phyloP scores from a whole-genome alignment of 768 basidiomycete species.

The Clitopilus passeckerianus region DNA sequence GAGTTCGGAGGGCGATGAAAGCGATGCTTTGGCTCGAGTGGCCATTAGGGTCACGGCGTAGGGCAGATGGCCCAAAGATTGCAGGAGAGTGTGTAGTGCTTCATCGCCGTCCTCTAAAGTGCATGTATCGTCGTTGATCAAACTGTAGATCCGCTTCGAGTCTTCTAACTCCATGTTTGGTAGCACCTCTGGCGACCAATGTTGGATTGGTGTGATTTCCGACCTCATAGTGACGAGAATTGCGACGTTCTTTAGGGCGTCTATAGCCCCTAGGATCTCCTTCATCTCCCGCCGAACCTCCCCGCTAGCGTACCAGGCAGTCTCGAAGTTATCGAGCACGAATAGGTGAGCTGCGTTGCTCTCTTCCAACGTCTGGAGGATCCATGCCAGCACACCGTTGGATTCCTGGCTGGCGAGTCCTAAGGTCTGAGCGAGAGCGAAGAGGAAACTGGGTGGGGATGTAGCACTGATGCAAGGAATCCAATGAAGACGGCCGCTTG shows the following conservation, averaged over 20 bases:
- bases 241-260: constrained; percentile 18
- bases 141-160: constrained; percentile 9
- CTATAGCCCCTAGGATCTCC: constrained; percentile 18
- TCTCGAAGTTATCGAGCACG: constrained; percentile 36
- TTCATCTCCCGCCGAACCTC: constrained; percentile 16
- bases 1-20: not conserved
- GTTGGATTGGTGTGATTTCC: constrained; percentile 12
- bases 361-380: constrained; percentile 15
- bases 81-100: constrained; percentile 15
- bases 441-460: constrained; percentile 14
- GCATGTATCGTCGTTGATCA: constrained; percentile 8
- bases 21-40: constrained; percentile 6
- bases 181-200: not conserved
- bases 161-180: not conserved
- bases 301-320: constrained; percentile 24
- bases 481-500: constrained; percentile 20
- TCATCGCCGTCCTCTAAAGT: constrained; percentile 12
- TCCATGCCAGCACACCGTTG: constrained; percentile 11
- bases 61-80: constrained; percentile 22
- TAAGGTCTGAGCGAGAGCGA: no score
- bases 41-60: constrained; percentile 31
- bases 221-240: constrained; percentile 29
- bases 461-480: constrained; percentile 27
- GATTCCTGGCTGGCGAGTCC: constrained; percentile 9
- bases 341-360: constrained; percentile 20